Evolutionary conservation across 75 land plant species (phyloP), one percentile per base, ranked within the genome.

Genomic region (Azolla pinnata): DNA sequence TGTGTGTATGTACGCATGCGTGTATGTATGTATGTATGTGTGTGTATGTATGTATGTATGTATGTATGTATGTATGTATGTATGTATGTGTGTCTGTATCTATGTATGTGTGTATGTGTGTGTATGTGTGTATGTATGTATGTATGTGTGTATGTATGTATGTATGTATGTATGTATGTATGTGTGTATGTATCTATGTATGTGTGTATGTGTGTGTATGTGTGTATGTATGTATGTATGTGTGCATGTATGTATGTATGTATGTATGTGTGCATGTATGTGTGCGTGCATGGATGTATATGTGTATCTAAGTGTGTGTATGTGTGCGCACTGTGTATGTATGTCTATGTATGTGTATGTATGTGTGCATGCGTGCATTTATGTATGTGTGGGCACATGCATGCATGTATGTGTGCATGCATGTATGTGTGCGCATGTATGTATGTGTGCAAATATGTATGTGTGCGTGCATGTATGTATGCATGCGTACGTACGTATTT

Each of bases 141-240:
- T 51, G 54, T 51, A 24, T 51, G 54, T 51, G 18, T 51, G 54
- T 24, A 51, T 51, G 24, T 18, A 51, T 51, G 24, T 51, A 51
- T 51, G 24, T 18, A 51, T 51, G 24, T 9, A 51, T 51, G 24
- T 51, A 7, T 8, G 54, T 51, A 24, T 9, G 18, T 51, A n/a
- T 51, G 54, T 51, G 54, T 9, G 54, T 51, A 24, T 51, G 18
- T 18, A 51, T 9, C 16, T 18, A 19, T 18, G n/a, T 38, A 38
- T 8, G 14, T 8, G 14, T 38, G 14, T 8, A 38, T 38, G 14
- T 8, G 14, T 38, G 42, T 38, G 14, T 38, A 14, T 38, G 14
- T 14, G 14, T 38, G 14, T 38, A 38, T 38, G 14, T 8, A 38
- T 38, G 42, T 8, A 38, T 38, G 14, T 8, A 14, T 8, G 42